These are phyloP conservation scores for Paratinospora sagittata DNA, from an alignment of 164 flowering plant species.

Conservation along the genomic window DNA sequence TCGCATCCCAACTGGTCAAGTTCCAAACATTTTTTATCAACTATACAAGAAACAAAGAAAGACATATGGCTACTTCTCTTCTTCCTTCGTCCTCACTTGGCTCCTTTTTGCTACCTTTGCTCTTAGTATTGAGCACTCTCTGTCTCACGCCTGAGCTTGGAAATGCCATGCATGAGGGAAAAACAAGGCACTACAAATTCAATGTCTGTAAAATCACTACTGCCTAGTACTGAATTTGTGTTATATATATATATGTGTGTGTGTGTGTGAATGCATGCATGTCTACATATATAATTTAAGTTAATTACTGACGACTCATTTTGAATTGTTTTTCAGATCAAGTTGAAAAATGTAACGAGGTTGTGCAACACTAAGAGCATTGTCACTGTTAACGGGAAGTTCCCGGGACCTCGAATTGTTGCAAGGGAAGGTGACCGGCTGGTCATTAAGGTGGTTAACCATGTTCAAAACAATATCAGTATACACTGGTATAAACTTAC, in stretches of 20 bases:
- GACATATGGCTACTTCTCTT: slow-evolving; percentile 8
- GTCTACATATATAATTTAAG: too few species aligned
- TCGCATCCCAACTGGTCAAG: background rate
- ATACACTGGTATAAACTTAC: slow-evolving; percentile 28
- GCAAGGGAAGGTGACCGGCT: slow-evolving; percentile 36
- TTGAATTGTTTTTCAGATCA: slow-evolving; percentile 16
- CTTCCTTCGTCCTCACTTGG: background rate
- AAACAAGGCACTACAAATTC: slow-evolving; percentile 37
- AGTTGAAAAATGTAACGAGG: slow-evolving; percentile 21
- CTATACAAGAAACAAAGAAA: background rate
- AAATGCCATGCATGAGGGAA: slow-evolving; percentile 2
- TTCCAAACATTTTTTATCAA: background rate
- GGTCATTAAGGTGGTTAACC: slow-evolving; percentile 29
- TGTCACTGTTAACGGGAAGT: slow-evolving; percentile 18
- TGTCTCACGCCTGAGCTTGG: slow-evolving; percentile 8
- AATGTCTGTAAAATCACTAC: slow-evolving; percentile 22
- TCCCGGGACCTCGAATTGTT: slow-evolving; percentile 12
- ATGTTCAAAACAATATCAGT: slow-evolving; percentile 27
- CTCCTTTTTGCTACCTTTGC: background rate
- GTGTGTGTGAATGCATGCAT: too few species aligned
- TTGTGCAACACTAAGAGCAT: slow-evolving; percentile 18
- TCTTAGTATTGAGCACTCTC: background rate
- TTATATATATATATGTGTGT: background rate
- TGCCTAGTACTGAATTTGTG: background rate
- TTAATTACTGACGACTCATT: too few species aligned